Percentiles rank a stretch among this genome's conserved stretches.
Conservation (phyloP, 148 eudicot genomes). For the Polygonum aviculare region DNA sequence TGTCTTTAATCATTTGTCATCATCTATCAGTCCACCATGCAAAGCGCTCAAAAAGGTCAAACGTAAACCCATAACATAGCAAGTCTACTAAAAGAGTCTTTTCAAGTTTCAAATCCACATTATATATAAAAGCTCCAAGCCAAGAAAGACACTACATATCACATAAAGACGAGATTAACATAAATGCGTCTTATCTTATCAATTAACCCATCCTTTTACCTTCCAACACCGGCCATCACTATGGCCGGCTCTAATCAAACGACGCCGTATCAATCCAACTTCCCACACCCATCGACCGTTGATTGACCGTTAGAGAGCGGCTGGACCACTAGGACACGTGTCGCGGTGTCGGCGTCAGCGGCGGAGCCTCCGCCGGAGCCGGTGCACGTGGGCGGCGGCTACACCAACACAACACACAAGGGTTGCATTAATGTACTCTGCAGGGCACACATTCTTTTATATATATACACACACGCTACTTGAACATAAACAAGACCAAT, state of each 20-base stretch:
- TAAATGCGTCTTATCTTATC: neutral
- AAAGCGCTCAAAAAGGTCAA: neutral
- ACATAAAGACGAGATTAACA: neutral
- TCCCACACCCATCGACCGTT: neutral
- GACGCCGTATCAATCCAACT: neutral
- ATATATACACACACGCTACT: too few species aligned
- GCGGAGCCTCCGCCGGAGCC: neutral
- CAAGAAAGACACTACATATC: too few species aligned
- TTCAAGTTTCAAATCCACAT: neutral
- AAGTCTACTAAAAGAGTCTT: neutral
- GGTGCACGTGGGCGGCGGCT: constrained; percentile 4
- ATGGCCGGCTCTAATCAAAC: neutral
- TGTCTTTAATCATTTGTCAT: too few species aligned
- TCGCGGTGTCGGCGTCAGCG: neutral
- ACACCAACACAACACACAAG: neutral
- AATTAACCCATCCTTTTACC: neutral
- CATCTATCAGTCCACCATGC: neutral
- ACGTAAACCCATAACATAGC: neutral
- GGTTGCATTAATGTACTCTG: constrained; percentile 4
- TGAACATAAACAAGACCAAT: neutral
- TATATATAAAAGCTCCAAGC: too few species aligned
- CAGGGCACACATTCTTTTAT: neutral
- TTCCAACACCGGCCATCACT: neutral
- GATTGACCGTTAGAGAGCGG: too few species aligned
- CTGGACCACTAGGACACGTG: neutral